Conservation (phyloP, 2,329 filamentous ascomycete species). For the Fusarium annulatum region DNA sequence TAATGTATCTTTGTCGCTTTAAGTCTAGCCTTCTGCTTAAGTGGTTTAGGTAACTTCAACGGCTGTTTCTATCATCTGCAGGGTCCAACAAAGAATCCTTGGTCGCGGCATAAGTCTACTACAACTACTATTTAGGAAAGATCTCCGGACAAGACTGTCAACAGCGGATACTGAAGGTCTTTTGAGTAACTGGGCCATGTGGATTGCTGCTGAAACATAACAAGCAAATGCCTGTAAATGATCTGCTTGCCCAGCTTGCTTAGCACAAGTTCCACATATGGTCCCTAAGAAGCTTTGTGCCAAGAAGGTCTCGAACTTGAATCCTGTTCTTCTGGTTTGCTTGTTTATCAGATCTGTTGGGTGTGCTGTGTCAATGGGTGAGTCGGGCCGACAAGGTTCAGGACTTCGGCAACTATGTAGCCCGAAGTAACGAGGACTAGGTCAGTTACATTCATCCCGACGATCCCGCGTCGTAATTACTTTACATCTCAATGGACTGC, state of each 20-base stretch:
- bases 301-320: not conserved
- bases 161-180: not conserved
- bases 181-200: not conserved
- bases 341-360: not conserved
- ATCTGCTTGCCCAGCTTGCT: not conserved
- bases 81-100: not conserved
- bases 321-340: not conserved
- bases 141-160: not conserved
- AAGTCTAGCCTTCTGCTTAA: not conserved
- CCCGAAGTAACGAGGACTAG: not conserved
- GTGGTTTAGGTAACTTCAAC: no score
- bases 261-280: not conserved
- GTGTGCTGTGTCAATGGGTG: not conserved
- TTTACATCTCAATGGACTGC: not conserved
- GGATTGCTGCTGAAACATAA: not conserved
- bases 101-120: not conserved
- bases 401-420: not conserved
- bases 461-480: not conserved
- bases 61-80: not conserved
- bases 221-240: not conserved
- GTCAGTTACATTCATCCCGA: not conserved
- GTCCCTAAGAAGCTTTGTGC: not conserved
- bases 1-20: fast-evolving
- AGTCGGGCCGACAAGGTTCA: not conserved
- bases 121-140: not conserved